Evolutionary conservation across 1,139 yeast species (phyloP).

Genomic region (Arxiozyma telluris): DNA sequence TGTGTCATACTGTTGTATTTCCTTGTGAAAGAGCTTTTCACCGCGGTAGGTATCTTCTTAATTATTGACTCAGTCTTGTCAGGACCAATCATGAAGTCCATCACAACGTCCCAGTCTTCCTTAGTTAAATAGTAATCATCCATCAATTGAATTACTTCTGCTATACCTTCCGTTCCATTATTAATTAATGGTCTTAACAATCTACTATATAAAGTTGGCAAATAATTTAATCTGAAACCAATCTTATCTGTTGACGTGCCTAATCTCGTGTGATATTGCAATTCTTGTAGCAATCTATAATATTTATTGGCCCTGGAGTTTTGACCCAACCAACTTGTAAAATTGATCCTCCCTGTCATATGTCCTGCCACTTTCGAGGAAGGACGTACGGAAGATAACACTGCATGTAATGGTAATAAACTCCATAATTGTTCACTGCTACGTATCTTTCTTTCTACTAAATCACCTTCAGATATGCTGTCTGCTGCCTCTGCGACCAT

Average conservation of each 20-base stretch:
- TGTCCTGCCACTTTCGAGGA: constrained; percentile 69
- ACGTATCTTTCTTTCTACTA: constrained; percentile 71
- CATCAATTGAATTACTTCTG: constrained; percentile 55
- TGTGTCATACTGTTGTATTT: constrained; percentile 66
- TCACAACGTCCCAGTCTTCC: constrained; percentile 83
- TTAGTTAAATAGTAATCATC: constrained; percentile 78
- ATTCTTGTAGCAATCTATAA: constrained; percentile 69
- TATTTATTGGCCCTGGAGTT: constrained; percentile 78
- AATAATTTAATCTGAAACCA: constrained; percentile 70
- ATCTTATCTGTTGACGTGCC: constrained; percentile 67
- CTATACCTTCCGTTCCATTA: constrained; percentile 54
- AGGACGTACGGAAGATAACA: constrained; percentile 80
- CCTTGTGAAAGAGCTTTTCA: constrained; percentile 79
- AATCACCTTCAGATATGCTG: constrained; percentile 71
- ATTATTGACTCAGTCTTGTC: constrained; percentile 39
- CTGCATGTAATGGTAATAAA: constrained; percentile 84
- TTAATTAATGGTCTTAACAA: constrained; percentile 48
- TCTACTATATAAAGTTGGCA: constrained; percentile 52
- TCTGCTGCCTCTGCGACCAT: constrained; percentile 75
- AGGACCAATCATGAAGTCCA: constrained; percentile 73
- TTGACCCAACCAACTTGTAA: constrained; percentile 86
- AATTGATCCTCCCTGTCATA: constrained; percentile 59
- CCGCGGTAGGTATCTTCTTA: constrained; percentile 62
- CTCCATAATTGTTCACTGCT: constrained; percentile 96
- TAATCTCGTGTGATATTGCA: constrained; percentile 80